These are phyloP conservation scores for Metschnikowia corniflorae DNA, from an alignment of 805 yeast species.

Conservation along the genomic window DNA sequence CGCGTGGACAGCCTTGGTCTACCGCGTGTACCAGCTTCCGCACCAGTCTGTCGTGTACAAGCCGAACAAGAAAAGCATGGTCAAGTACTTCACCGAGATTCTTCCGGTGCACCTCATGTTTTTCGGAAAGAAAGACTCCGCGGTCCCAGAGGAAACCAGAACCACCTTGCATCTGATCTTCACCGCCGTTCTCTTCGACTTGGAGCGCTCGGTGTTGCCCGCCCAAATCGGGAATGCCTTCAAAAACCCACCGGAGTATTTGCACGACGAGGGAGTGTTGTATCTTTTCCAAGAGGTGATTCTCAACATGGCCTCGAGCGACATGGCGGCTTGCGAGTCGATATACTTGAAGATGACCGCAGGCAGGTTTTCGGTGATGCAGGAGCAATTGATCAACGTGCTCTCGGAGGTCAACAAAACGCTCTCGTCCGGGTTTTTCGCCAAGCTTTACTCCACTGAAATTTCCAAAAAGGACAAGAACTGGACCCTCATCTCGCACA, in stretches of 20 bases:
- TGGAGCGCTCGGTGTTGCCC: constrained; percentile 5
- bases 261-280: constrained; percentile 6
- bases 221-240: constrained; percentile 3
- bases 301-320: constrained; percentile 27
- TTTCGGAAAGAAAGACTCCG: background rate
- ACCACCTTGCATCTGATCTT: constrained; percentile 7
- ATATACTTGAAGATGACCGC: constrained; percentile 42
- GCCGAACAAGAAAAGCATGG: constrained; percentile 28
- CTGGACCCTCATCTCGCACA: constrained; percentile 45
- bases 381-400: constrained; percentile 43
- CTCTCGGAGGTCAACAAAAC: constrained; percentile 51
- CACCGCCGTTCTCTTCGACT: constrained; percentile 6
- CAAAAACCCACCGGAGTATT: constrained; percentile 1
- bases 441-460: constrained; percentile 34
- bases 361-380: constrained; percentile 31
- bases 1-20: constrained; percentile 26
- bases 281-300: constrained; percentile 27
- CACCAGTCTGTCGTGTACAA: constrained; percentile 20
- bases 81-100: constrained; percentile 26
- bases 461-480: constrained; percentile 23
- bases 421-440: constrained; percentile 50
- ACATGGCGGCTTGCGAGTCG: constrained; percentile 44
- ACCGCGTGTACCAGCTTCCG: constrained; percentile 24
- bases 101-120: constrained; percentile 16
- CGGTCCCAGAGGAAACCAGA: constrained; percentile 2